Conservation (phyloP, 2,329 filamentous ascomycete genomes). For the Sporothrix phasma region DNA sequence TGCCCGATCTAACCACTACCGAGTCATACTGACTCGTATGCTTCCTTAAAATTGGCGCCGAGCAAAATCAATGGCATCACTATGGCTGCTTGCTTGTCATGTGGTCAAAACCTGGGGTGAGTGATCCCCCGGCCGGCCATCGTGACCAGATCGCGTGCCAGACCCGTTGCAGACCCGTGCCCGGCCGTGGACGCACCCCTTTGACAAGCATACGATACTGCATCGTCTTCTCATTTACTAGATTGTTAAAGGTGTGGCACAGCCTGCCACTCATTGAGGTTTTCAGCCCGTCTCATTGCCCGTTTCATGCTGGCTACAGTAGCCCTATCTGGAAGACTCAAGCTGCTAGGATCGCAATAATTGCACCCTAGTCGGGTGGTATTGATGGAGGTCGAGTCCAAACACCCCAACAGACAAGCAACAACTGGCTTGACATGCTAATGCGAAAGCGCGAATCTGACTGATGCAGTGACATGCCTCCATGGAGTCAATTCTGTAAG, state of each 20-base stretch:
- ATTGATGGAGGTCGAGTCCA: background rate
- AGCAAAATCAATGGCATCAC: background rate
- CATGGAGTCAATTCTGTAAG: background rate
- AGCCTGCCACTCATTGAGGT: slow-evolving; percentile 7
- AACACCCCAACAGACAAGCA: background rate
- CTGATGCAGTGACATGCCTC: background rate
- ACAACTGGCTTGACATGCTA: background rate
- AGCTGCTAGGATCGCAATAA: background rate
- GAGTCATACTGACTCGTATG: background rate
- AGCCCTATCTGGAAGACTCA: slow-evolving; percentile 10
- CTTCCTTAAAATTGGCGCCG: background rate
- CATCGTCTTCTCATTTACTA: slow-evolving; percentile 10
- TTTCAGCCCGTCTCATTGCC: slow-evolving; percentile 11
- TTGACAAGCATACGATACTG: too few relatives aligned
- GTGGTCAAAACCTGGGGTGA: slow-evolving; percentile 3
- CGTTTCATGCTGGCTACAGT: slow-evolving; percentile 1
- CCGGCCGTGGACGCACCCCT: background rate
- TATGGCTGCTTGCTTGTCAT: slow-evolving; percentile 4
- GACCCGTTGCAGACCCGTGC: slow-evolving; percentile 6
- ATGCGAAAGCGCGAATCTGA: background rate
- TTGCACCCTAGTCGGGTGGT: background rate
- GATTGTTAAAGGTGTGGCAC: slow-evolving; percentile 7
- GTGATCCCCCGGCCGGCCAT: background rate
- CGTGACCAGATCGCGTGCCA: slow-evolving; percentile 10
- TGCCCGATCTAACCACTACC: background rate